Percentiles rank a stretch among this genome's conserved stretches.
These are phyloP conservation scores for Aspergillus udagawae DNA, from an alignment of 2,329 filamentous ascomycete species.

Conservation along the genomic window DNA sequence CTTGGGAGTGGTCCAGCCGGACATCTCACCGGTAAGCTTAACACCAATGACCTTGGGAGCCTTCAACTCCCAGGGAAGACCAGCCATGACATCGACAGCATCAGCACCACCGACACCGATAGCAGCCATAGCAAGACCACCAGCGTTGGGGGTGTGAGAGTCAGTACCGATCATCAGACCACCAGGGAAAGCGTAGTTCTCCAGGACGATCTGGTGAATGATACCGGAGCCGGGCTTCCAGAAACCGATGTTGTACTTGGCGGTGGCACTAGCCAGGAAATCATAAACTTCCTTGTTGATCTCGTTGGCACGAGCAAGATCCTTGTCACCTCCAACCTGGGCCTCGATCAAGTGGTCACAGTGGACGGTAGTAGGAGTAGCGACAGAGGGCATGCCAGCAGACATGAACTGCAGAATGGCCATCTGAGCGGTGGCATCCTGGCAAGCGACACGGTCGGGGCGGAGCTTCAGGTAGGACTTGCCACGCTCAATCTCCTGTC, in stretches of 20 bases:
- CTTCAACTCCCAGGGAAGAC: constrained; percentile 96
- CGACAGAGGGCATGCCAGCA: constrained; percentile 90
- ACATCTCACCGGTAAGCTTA: constrained; percentile 83
- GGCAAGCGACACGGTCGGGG: constrained; percentile 96
- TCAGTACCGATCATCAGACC: constrained; percentile 97
- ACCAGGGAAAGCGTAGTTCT: constrained; percentile 99
- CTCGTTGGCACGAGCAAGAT: constrained; percentile 81
- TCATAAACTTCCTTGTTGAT: constrained; percentile 99
- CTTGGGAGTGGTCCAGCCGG: constrained; percentile 91
- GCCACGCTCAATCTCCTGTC: constrained; percentile 94
- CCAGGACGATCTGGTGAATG: constrained; percentile 96
- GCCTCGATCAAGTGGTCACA: constrained; percentile 99
- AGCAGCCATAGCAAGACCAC: constrained; percentile 89
- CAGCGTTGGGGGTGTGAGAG: constrained; percentile 95
- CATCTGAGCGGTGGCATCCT: constrained; percentile 99
- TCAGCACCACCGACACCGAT: constrained; percentile 98
- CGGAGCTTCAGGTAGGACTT: constrained; percentile 94
- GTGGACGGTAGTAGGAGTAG: constrained; percentile 93
- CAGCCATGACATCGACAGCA: constrained; percentile 97
- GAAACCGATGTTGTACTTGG: constrained; percentile 99
- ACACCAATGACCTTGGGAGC: constrained; percentile 96
- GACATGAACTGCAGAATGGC: constrained; percentile 99
- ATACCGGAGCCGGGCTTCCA: constrained; percentile 98
- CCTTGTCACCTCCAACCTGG: constrained; percentile 86
- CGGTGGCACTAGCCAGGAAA: constrained; percentile 88